These are phyloP conservation scores for Phyllachora maydis DNA, from an alignment of 2,329 filamentous ascomycete genomes.

Conservation along the genomic window DNA sequence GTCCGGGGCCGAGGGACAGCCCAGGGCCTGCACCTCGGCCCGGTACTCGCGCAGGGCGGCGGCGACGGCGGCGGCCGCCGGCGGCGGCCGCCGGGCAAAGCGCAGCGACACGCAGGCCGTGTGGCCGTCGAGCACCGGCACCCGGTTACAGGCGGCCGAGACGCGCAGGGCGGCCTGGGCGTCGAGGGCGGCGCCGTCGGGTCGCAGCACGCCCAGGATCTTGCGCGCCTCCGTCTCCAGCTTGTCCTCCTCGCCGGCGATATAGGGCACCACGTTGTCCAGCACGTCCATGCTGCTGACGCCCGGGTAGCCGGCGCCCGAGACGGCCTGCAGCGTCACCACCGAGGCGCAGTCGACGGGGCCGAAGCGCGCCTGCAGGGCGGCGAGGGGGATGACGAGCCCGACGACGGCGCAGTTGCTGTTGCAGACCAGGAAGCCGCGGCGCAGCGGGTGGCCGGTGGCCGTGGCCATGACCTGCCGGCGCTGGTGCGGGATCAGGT, in stretches of 20 bases:
- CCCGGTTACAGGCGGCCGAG: conserved; percentile 78
- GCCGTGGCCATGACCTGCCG: conserved; percentile 42
- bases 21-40: conserved; percentile 62
- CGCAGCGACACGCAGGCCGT: conserved; percentile 80
- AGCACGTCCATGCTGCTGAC: conserved; percentile 89
- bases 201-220: conserved; percentile 64
- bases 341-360: conserved; percentile 56
- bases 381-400: conserved; percentile 84
- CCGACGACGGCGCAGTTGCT: conserved; percentile 97
- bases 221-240: conserved; percentile 87
- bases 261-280: conserved; percentile 91
- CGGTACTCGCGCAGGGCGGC: conserved; percentile 63
- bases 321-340: conserved; percentile 88
- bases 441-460: no score
- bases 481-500: conserved; percentile 77
- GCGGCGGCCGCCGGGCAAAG: conserved; percentile 57
- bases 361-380: conserved; percentile 71
- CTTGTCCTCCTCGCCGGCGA: conserved; percentile 88
- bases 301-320: conserved; percentile 77
- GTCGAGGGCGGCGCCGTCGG: conserved; percentile 50
- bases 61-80: conserved; percentile 56
- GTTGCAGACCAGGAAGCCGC: conserved; percentile 92
- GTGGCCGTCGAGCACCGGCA: conserved; percentile 89
- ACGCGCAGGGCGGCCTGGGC: conserved; percentile 58
- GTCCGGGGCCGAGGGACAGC: conserved; percentile 69